These are phyloP conservation scores for Cryptococcus sp. DNA, from an alignment of 1,284 basidiomycete species.

Conservation along the genomic window DNA sequence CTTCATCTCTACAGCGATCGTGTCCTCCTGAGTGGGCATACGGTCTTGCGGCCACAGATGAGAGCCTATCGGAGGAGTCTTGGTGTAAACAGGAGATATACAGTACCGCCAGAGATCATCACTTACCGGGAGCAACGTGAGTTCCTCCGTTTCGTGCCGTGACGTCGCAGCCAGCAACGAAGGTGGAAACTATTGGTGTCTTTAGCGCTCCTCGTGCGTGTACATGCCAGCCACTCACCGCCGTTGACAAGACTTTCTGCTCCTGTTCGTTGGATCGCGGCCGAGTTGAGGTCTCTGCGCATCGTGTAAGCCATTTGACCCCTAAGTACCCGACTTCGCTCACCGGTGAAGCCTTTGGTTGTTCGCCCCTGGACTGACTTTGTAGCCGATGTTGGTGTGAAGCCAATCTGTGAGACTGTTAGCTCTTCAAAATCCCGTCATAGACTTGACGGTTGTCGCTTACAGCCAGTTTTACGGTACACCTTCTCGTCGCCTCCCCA, in stretches of 20 bases:
- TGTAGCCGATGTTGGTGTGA: slow-evolving; percentile 28
- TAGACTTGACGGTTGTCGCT: neutral
- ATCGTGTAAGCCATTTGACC: neutral
- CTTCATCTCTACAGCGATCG: slow-evolving; percentile 25
- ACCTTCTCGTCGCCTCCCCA: slow-evolving; percentile 26
- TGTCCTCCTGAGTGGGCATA: slow-evolving; percentile 23
- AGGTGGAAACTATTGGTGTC: slow-evolving; percentile 20
- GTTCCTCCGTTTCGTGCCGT: slow-evolving; percentile 24
- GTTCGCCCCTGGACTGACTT: slow-evolving; percentile 21
- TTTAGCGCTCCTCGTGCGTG: neutral
- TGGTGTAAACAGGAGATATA: neutral
- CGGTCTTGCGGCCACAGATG: slow-evolving; percentile 28
- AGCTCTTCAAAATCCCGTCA: neutral
- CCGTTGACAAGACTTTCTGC: slow-evolving; percentile 20
- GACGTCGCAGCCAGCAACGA: slow-evolving; percentile 24
- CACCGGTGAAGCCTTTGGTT: slow-evolving; percentile 23
- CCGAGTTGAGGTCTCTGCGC: slow-evolving; percentile 20
- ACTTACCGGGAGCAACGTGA: slow-evolving; percentile 20
- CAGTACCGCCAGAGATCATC: neutral
- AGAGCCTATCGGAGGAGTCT: slow-evolving; percentile 7
- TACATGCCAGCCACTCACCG: slow-evolving; percentile 1
- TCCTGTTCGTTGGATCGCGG: slow-evolving; percentile 21
- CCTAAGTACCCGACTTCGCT: neutral
- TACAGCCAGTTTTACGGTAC: slow-evolving; percentile 20
- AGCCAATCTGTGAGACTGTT: slow-evolving; percentile 18